A percentile compares a stretch with the other conserved stretches of the same genome.
phyloP scores from a whole-genome alignment of 306 rosid genomes.

The Quercus rubra region DNA sequence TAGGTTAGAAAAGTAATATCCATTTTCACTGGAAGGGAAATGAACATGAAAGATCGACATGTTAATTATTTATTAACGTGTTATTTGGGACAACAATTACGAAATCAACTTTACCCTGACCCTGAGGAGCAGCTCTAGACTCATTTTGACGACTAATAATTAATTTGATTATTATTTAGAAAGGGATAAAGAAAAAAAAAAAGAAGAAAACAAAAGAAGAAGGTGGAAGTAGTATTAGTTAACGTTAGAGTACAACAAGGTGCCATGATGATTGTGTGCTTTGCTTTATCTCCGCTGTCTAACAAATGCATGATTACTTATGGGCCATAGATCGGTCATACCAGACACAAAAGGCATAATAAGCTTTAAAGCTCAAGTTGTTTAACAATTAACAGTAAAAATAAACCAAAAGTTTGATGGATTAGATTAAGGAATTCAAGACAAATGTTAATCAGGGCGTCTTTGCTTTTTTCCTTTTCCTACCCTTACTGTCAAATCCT shows the following conservation, averaged over 20 bases:
- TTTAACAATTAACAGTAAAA: background rate
- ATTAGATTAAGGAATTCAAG: background rate
- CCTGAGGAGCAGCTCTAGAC: slow-evolving; percentile 32
- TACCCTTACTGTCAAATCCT: background rate
- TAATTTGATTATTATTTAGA: slow-evolving; percentile 22
- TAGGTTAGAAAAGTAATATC: too few species aligned
- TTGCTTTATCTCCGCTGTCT: slow-evolving; percentile 43
- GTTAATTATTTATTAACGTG: slow-evolving; percentile 8
- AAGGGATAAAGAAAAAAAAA: slow-evolving; percentile 22
- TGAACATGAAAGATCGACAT: slow-evolving; percentile 1
- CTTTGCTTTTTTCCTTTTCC: background rate
- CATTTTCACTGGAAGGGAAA: background rate
- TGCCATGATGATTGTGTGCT: slow-evolving; percentile 46
- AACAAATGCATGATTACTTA: slow-evolving; percentile 44
- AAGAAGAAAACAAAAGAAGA: slow-evolving; percentile 12
- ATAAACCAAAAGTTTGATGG: background rate
- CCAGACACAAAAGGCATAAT: slow-evolving; percentile 7
- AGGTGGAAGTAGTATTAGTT: background rate
- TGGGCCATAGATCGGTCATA: slow-evolving; percentile 41
- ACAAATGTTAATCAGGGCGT: background rate
- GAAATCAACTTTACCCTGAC: slow-evolving; percentile 25
- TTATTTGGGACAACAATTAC: slow-evolving; percentile 31
- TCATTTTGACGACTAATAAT: slow-evolving; percentile 38
- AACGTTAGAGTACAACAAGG: slow-evolving; percentile 41
- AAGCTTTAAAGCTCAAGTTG: background rate